Conservation (phyloP, 2,329 filamentous ascomycete genomes). For the Pleomassaria siparia region DNA sequence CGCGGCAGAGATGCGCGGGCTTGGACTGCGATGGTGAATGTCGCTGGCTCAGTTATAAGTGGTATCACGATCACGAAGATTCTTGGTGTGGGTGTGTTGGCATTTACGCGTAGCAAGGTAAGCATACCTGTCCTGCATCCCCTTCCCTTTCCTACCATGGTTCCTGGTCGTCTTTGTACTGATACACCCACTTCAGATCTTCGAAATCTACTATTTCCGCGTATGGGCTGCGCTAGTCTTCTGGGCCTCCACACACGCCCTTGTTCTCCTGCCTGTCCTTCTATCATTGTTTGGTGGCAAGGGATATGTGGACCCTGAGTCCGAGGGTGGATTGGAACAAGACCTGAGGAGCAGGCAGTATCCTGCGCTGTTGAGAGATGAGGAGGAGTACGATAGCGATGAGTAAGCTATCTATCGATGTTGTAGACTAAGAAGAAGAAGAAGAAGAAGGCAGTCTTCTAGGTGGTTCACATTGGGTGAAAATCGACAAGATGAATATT, state of each 20-base stretch:
- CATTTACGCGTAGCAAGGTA: constrained; percentile 85
- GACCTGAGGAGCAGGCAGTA: constrained; percentile 81
- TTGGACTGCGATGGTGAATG: constrained; percentile 92
- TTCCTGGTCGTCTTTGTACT: neutral
- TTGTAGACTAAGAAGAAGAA: too few relatives aligned
- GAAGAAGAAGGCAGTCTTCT: too few relatives aligned
- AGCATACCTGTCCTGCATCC: constrained; percentile 10
- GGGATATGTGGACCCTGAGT: constrained; percentile 84
- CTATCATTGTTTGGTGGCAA: constrained; percentile 80
- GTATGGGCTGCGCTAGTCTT: constrained; percentile 92
- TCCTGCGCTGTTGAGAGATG: constrained; percentile 65
- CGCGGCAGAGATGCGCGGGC: constrained; percentile 80
- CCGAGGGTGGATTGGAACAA: constrained; percentile 84
- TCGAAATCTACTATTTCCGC: constrained; percentile 98
- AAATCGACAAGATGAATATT: too few relatives aligned
- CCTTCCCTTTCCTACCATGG: neutral
- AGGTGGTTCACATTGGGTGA: too few relatives aligned
- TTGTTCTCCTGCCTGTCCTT: constrained; percentile 88
- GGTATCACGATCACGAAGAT: constrained; percentile 97
- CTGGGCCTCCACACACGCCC: constrained; percentile 83
- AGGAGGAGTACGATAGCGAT: constrained; percentile 69
- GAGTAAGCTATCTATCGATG: too few relatives aligned
- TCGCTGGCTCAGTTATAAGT: constrained; percentile 90
- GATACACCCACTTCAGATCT: constrained; percentile 62
- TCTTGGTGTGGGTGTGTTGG: constrained; percentile 85